phyloP scores from a whole-genome alignment of 1,284 basidiomycete species.

The Fomes fomentarius region DNA sequence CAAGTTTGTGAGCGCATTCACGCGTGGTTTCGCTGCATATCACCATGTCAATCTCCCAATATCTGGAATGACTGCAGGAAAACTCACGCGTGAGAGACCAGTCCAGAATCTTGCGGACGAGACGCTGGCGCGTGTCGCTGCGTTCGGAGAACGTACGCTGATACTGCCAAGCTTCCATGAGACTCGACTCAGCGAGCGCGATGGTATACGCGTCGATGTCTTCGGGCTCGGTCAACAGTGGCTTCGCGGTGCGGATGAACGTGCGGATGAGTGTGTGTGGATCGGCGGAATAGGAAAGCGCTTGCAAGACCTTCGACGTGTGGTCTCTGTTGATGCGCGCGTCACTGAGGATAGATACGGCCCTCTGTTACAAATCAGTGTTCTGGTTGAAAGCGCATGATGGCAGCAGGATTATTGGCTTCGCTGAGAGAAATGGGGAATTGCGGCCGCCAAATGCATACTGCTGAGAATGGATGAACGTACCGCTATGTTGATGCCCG shows the following conservation, averaged over 20 bases:
- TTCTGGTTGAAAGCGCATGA: too few species aligned
- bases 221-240: conserved; percentile 62
- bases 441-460: neutral
- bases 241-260: conserved; percentile 73
- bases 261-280: conserved; percentile 59
- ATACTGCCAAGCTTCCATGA: conserved; percentile 74
- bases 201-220: conserved; percentile 70
- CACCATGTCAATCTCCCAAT: neutral
- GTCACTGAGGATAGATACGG: conserved; percentile 72
- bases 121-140: conserved; percentile 50
- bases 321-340: conserved; percentile 74
- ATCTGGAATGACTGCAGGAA: conserved; percentile 58
- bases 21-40: conserved; percentile 58
- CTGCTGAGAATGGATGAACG: conserved; percentile 31
- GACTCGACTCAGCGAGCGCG: conserved; percentile 63
- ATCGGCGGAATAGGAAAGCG: conserved; percentile 57
- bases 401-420: too few species aligned
- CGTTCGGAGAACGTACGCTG: conserved; percentile 67
- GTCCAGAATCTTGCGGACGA: conserved; percentile 63
- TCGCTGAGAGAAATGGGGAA: conserved; percentile 2
- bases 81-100: conserved; percentile 72
- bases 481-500: conserved; percentile 63
- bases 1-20: conserved; percentile 57
- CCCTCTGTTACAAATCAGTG: conserved; percentile 45
- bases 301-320: conserved; percentile 73